These are phyloP conservation scores for Pichia cephalocereana DNA, from an alignment of 805 yeast genomes.

Conservation along the genomic window DNA sequence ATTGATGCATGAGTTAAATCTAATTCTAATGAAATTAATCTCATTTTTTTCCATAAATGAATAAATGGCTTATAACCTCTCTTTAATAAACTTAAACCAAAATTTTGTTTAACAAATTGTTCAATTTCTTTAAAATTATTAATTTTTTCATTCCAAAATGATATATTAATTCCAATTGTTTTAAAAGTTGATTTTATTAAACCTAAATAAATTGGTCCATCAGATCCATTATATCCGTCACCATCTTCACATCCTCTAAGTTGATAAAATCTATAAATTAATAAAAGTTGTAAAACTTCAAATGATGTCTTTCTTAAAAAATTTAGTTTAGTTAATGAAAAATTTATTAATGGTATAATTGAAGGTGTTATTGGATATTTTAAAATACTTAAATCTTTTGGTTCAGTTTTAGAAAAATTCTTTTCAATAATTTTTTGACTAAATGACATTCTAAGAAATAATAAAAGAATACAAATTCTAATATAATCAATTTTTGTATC, in stretches of 20 bases:
- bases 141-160: background rate
- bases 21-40: slow-evolving; percentile 18
- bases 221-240: slow-evolving; percentile 37
- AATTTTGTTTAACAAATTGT: background rate
- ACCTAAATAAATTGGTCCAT: slow-evolving; percentile 30
- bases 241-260: slow-evolving; percentile 40
- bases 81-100: slow-evolving; percentile 2
- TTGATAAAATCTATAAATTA: slow-evolving; percentile 33
- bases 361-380: slow-evolving; percentile 32
- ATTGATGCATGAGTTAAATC: slow-evolving; percentile 18
- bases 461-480: slow-evolving; percentile 19
- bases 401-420: slow-evolving; percentile 3
- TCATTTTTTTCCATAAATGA: slow-evolving; percentile 23
- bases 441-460: slow-evolving; percentile 23
- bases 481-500: slow-evolving; percentile 15
- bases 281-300: slow-evolving; percentile 34
- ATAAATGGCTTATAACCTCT: slow-evolving; percentile 10
- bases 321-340: slow-evolving; percentile 32
- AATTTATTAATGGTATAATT: slow-evolving; percentile 29
- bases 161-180: slow-evolving; percentile 33
- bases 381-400: slow-evolving; percentile 9
- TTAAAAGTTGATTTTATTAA: slow-evolving; percentile 32
- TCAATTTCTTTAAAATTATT: background rate
- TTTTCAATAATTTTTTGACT: slow-evolving; percentile 14
- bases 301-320: slow-evolving; percentile 31